A percentile compares a stretch with the other conserved stretches of the same genome.
phyloP scores from a whole-genome alignment of 495 filamentous ascomycete species.

The Penicillium tannophilum region DNA sequence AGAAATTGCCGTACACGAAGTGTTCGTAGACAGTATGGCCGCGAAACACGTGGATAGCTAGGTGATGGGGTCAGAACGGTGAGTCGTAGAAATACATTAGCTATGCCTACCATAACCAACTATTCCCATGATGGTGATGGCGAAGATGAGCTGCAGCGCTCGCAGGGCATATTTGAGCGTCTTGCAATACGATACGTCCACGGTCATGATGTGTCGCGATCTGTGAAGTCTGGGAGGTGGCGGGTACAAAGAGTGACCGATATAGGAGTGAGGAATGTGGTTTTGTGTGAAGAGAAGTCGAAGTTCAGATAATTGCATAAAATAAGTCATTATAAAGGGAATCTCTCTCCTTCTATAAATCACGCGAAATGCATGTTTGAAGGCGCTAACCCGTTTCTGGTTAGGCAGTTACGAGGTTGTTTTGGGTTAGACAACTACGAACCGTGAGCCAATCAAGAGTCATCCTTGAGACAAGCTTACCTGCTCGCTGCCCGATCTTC shows the following conservation, averaged over 20 bases:
- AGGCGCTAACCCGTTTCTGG: neutral
- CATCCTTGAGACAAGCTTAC: no score
- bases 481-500: no score
- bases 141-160: slow-evolving; percentile 34
- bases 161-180: slow-evolving; percentile 25
- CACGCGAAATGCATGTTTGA: no score
- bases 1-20: slow-evolving; percentile 28
- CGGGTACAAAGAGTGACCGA: no score
- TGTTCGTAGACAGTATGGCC: slow-evolving; percentile 29
- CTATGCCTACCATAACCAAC: slow-evolving; percentile 31
- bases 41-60: slow-evolving; percentile 32
- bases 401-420: slow-evolving; percentile 4
- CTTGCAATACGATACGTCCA: slow-evolving; percentile 21
- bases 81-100: slow-evolving; percentile 10
- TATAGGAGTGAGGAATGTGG: no score
- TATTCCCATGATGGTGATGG: slow-evolving; percentile 33
- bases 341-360: no score
- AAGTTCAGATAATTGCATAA: no score
- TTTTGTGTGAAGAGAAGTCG: no score
- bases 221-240: no score
- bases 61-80: slow-evolving; percentile 21
- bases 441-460: neutral
- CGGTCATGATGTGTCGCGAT: neutral
- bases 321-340: no score
- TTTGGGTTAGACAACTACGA: neutral